Evolutionary conservation across 2,329 filamentous ascomycete genomes (phyloP).

Genomic region (Dryadomyces quercus-mongolicae): DNA sequence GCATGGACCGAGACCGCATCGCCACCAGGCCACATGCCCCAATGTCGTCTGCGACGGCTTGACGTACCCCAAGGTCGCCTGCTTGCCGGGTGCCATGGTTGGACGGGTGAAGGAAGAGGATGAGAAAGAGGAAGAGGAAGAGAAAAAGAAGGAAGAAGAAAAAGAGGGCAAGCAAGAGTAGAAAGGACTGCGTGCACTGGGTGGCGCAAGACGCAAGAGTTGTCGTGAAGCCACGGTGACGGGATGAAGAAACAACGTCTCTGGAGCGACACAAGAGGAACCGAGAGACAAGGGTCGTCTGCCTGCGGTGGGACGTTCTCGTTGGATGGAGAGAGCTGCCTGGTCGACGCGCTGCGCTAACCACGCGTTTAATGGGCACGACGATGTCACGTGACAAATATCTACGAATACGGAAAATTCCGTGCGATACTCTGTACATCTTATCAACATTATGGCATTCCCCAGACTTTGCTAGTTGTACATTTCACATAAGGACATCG

Average conservation of each 20-base stretch:
- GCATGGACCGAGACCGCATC: not conserved
- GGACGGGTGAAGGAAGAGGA: not conserved
- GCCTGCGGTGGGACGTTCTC: not conserved
- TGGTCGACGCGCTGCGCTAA: constrained; percentile 4
- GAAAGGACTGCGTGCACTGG: constrained; percentile 1
- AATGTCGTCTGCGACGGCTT: constrained; percentile 61
- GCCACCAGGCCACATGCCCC: constrained; percentile 39
- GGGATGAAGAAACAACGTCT: not conserved
- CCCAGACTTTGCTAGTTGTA: too few species aligned
- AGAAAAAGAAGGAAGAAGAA: not conserved
- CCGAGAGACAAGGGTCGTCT: not conserved
- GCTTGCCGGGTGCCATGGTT: constrained; percentile 43
- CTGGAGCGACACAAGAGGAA: not conserved
- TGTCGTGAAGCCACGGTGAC: constrained; percentile 8
- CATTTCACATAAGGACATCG: not conserved
- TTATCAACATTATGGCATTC: too few species aligned
- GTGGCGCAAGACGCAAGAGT: constrained; percentile 4
- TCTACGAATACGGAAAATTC: too few species aligned
- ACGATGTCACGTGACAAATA: not conserved
- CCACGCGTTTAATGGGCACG: too few species aligned
- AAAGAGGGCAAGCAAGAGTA: not conserved
- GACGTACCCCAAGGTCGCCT: constrained; percentile 83
- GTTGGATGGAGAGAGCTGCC: not conserved
- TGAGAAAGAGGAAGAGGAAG: too few species aligned
- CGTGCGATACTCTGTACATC: too few species aligned